Evolutionary conservation across 768 basidiomycete species (phyloP), one percentile per base, ranked within the genome.

Genomic region (Auriscalpium orientale): DNA sequence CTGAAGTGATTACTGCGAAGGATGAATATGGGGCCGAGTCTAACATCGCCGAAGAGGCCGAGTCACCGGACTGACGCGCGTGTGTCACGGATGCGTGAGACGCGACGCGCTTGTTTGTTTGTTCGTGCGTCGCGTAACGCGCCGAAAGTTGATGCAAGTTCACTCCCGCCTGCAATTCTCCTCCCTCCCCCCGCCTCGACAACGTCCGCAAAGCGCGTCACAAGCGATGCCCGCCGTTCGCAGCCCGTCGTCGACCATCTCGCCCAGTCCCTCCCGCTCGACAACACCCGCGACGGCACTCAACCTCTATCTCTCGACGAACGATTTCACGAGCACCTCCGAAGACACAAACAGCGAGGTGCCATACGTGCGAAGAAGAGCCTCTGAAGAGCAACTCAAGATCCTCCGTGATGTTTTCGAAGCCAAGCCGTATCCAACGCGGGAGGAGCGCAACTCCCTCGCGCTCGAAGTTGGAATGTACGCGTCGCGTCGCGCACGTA

Each of bases 81-180:
- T 20, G 51, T 49, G 43, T 53, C 51, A 53, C 16, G 37, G 36
- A 15, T 11, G n/a, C 11, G 33, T n/a, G 20, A 21, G 11, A 37
- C 34, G 40, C 54, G 56, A 60, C 59, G 59, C 59, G 56, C 43
- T 43, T 60, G 53, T 60, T 55, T 55, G 45, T 36, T 58, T 52
- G 40, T 38, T 3, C 34, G 22, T n/a, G 49, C 8, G 35, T 50
- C 49, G 28, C 22, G 22, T 37, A 13, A n/a, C 40, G 40, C 40
- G 40, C 28, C 28, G 40, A 18, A 15, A 13, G 40, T 43, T 43
- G 40, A 43, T 43, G 6, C 28, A 28, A 28, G 28, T 28, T 28
- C 4, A 28, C 28, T 5, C 28, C 28, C 28, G 28, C 28, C 28
- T 28, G 28, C 28, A 5, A 7, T 7, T 28, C 28, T 7, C 28